A percentile compares a stretch with the other conserved stretches of the same genome.
These are phyloP conservation scores for Colletotrichum salicis DNA, from an alignment of 2,329 filamentous ascomycete genomes.

Conservation along the genomic window DNA sequence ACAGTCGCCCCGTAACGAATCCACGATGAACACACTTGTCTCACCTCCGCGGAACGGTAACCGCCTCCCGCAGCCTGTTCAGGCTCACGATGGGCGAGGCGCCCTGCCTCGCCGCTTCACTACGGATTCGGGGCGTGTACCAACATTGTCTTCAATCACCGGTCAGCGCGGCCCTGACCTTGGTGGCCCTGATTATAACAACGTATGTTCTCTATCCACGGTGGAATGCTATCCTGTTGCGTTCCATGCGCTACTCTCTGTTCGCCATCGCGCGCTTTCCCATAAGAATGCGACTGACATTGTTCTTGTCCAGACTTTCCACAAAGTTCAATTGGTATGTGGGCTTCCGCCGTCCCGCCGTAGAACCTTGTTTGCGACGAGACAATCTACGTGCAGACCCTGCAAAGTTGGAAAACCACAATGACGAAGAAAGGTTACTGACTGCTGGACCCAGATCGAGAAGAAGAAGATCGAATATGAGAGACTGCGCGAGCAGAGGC, in stretches of 20 bases:
- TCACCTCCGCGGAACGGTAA: slow-evolving; percentile 78
- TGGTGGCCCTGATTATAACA: slow-evolving; percentile 60
- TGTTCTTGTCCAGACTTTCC: slow-evolving; percentile 62
- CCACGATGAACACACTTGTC: slow-evolving; percentile 78
- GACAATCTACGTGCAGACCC: background rate
- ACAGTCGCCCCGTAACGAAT: slow-evolving; percentile 81
- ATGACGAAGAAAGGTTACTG: slow-evolving; percentile 41
- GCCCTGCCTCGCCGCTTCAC: slow-evolving; percentile 92
- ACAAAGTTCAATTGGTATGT: slow-evolving; percentile 83
- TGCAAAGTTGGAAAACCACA: background rate
- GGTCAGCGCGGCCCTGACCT: slow-evolving; percentile 59
- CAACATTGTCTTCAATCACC: slow-evolving; percentile 75
- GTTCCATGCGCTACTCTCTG: background rate
- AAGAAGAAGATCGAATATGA: slow-evolving; percentile 96
- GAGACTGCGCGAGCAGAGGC: slow-evolving; percentile 86
- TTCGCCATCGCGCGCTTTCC: background rate
- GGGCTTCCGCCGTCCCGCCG: slow-evolving; percentile 4
- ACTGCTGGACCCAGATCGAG: slow-evolving; percentile 74
- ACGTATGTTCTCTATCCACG: slow-evolving; percentile 44
- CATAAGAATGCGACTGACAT: slow-evolving; percentile 25
- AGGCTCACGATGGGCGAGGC: slow-evolving; percentile 75
- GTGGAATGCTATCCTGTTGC: background rate
- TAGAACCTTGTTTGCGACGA: background rate
- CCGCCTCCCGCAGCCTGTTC: slow-evolving; percentile 67
- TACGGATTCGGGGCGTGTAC: slow-evolving; percentile 86